These are phyloP conservation scores for Aspergillus aculeatus DNA, from an alignment of 2,329 filamentous ascomycete genomes.

Conservation along the genomic window DNA sequence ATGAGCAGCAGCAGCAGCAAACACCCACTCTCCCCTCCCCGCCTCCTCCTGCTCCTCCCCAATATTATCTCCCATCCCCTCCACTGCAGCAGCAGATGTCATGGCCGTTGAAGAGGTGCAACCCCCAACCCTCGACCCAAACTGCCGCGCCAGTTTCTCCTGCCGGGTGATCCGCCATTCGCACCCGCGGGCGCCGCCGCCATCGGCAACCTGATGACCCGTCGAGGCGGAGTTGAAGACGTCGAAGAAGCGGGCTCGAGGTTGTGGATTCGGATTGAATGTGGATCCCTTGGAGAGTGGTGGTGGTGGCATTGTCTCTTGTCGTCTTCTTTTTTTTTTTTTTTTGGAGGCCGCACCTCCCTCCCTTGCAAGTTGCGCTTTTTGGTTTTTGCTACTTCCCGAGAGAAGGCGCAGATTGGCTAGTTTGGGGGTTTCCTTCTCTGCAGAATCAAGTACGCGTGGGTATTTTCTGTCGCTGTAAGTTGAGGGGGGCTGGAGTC, in stretches of 20 bases:
- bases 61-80: neutral
- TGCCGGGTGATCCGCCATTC: slow-evolving; percentile 71
- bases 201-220: slow-evolving; percentile 75
- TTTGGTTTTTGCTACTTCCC: no score
- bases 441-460: no score
- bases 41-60: neutral
- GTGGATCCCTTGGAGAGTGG: neutral
- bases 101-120: slow-evolving; percentile 53
- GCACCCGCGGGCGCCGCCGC: slow-evolving; percentile 57
- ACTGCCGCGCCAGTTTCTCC: slow-evolving; percentile 69
- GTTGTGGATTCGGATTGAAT: slow-evolving; percentile 2
- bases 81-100: no score
- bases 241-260: slow-evolving; percentile 34
- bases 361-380: no score
- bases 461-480: no score
- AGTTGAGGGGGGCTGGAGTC: no score
- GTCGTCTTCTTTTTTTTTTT: neutral
- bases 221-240: slow-evolving; percentile 66
- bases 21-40: slow-evolving; percentile 5
- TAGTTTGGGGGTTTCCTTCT: no score
- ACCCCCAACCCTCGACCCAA: slow-evolving; percentile 59
- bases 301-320: slow-evolving; percentile 3
- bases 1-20: neutral
- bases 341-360: neutral
- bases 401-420: no score